Evolutionary conservation across 768 basidiomycete species (phyloP).

Genomic region (Boletus eberwhitei): DNA sequence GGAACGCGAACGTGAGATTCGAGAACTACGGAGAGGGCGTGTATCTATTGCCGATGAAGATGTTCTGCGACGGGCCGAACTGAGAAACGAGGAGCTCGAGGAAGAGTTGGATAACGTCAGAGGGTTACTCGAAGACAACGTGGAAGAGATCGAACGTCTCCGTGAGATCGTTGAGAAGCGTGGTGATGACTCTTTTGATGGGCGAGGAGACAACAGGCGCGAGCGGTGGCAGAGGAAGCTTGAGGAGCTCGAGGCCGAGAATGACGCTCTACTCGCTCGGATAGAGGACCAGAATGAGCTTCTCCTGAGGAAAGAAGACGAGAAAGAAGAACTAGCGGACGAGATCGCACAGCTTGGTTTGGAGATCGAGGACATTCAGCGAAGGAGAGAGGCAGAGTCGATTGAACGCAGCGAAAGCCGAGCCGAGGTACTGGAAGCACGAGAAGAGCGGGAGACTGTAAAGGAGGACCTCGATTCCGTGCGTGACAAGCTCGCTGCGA

Average conservation of each 20-base stretch:
- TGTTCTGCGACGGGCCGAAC: slow-evolving; percentile 52
- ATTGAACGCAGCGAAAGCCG: slow-evolving; percentile 73
- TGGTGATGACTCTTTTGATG: slow-evolving; percentile 41
- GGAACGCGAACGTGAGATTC: slow-evolving; percentile 66
- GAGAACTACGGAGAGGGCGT: slow-evolving; percentile 58
- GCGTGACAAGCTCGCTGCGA: slow-evolving; percentile 74
- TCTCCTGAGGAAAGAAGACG: slow-evolving; percentile 58
- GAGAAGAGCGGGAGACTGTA: slow-evolving; percentile 73
- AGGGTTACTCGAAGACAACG: slow-evolving; percentile 73
- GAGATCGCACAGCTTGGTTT: slow-evolving; percentile 60
- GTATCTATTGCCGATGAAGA: slow-evolving; percentile 44
- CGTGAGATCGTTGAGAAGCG: slow-evolving; percentile 63
- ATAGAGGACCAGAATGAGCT: slow-evolving; percentile 59
- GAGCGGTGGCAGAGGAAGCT: slow-evolving; percentile 48
- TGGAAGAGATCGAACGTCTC: slow-evolving; percentile 77
- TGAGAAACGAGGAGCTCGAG: slow-evolving; percentile 65
- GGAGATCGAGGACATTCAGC: slow-evolving; percentile 63
- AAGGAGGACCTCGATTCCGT: slow-evolving; percentile 74
- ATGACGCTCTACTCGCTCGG: slow-evolving; percentile 55
- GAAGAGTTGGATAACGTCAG: slow-evolving; percentile 70
- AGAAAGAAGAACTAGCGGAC: slow-evolving; percentile 68
- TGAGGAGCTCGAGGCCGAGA: slow-evolving; percentile 59
- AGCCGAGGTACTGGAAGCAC: slow-evolving; percentile 64
- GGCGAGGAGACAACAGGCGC: slow-evolving; percentile 38
- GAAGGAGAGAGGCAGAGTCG: slow-evolving; percentile 58